Percentiles rank a stretch among this genome's conserved stretches.
phyloP scores from a whole-genome alignment of 2,329 filamentous ascomycete genomes.

The Pseudocercospora crystallina region DNA sequence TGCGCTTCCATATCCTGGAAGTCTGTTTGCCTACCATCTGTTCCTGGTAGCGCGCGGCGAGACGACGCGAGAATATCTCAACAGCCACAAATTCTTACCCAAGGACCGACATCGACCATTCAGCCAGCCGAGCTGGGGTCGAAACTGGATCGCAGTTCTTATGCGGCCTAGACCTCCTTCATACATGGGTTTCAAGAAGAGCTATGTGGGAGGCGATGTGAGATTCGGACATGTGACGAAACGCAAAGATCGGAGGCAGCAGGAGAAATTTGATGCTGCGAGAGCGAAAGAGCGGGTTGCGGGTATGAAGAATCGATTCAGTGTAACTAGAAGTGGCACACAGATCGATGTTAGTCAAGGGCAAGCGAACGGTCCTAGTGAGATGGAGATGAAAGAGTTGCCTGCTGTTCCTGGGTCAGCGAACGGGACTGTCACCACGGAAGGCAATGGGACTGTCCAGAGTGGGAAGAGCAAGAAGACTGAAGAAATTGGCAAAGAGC shows the following conservation, averaged over 20 bases:
- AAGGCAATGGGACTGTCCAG: slow-evolving; percentile 2
- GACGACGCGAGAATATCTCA: slow-evolving; percentile 93
- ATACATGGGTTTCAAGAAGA: slow-evolving; percentile 81
- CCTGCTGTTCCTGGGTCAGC: slow-evolving; percentile 7
- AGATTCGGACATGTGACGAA: slow-evolving; percentile 60
- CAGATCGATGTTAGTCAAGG: neutral
- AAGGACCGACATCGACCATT: slow-evolving; percentile 90
- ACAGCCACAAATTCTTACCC: slow-evolving; percentile 91
- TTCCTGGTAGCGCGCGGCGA: slow-evolving; percentile 89
- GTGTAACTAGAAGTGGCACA: slow-evolving; percentile 12
- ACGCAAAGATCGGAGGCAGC: slow-evolving; percentile 9
- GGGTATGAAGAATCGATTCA: slow-evolving; percentile 52
- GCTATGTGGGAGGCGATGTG: slow-evolving; percentile 78
- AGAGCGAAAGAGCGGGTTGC: slow-evolving; percentile 45
- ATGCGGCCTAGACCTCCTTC: slow-evolving; percentile 81
- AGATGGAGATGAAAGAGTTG: slow-evolving; percentile 68
- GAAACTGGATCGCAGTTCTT: slow-evolving; percentile 80
- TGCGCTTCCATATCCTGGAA: slow-evolving; percentile 74
- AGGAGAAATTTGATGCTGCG: slow-evolving; percentile 14
- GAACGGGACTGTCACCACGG: slow-evolving; percentile 2
- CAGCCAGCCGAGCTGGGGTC: slow-evolving; percentile 68
- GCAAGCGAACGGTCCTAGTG: slow-evolving; percentile 26
- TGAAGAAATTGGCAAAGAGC: neutral
- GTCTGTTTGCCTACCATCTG: slow-evolving; percentile 82
- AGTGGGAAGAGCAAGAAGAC: slow-evolving; percentile 1